A percentile compares a stretch with the other conserved stretches of the same genome.
Conservation (phyloP, 352 stramenopile genomes). For the Pythium dissotocum region DNA sequence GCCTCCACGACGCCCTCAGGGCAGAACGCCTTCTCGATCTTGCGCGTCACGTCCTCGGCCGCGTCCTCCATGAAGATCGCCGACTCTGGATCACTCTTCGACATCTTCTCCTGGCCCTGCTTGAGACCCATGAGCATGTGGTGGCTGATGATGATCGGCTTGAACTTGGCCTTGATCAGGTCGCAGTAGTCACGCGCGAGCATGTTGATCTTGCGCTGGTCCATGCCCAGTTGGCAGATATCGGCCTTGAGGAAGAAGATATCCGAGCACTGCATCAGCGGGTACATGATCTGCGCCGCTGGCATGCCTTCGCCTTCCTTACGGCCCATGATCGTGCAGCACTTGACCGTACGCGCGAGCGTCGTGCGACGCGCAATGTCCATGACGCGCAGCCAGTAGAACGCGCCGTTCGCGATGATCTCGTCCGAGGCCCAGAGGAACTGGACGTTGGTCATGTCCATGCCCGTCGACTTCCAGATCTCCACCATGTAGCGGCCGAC, state of each 20-base stretch:
- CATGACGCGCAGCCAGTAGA: constrained; percentile 94
- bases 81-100: constrained; percentile 97
- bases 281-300: constrained; percentile 96
- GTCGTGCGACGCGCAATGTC: constrained; percentile 93
- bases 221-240: constrained; percentile 99
- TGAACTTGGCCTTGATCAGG: constrained; percentile 92
- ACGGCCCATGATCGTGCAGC: constrained; percentile 99
- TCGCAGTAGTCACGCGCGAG: constrained; percentile 98
- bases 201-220: constrained; percentile 99
- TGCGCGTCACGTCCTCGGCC: constrained; percentile 93
- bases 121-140: constrained; percentile 99
- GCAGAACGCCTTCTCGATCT: constrained; percentile 99
- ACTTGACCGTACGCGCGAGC: constrained; percentile 95
- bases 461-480: constrained; percentile 99
- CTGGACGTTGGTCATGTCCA: constrained; percentile 98
- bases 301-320: constrained; percentile 90
- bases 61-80: constrained; percentile 99
- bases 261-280: constrained; percentile 98
- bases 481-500: constrained; percentile 98
- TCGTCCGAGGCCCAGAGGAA: constrained; percentile 98
- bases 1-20: constrained; percentile 84
- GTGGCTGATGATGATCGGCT: constrained; percentile 97
- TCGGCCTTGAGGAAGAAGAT: constrained; percentile 99
- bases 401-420: constrained; percentile 87
- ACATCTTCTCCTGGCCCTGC: constrained; percentile 99